phyloP scores from a whole-genome alignment of 73 alveolate genomes.

The Uronychia setigera region DNA sequence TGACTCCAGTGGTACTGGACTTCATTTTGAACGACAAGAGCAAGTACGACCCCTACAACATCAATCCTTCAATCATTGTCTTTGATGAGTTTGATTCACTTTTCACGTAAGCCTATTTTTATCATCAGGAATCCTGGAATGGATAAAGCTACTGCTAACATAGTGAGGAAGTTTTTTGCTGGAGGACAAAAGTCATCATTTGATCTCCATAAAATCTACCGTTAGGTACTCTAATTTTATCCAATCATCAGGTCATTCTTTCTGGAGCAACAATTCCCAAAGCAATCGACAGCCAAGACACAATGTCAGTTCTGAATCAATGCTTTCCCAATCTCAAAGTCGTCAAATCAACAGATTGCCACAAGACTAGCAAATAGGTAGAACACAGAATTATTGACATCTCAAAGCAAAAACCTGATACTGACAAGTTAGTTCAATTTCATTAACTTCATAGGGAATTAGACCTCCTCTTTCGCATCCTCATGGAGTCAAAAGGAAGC shows the following conservation, averaged over 20 bases:
- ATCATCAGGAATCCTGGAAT: slow-evolving; percentile 11
- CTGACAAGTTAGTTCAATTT: background rate
- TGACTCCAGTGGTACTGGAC: slow-evolving; percentile 55
- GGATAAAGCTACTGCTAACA: slow-evolving; percentile 11
- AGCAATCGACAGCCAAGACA: slow-evolving; percentile 30
- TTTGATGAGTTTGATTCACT: slow-evolving; percentile 59
- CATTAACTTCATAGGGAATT: background rate
- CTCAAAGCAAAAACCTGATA: background rate
- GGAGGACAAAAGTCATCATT: background rate
- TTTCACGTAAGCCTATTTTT: background rate
- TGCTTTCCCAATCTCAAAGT: slow-evolving; percentile 28
- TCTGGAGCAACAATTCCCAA: slow-evolving; percentile 60
- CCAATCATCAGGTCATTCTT: slow-evolving; percentile 32
- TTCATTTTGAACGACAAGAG: slow-evolving; percentile 37
- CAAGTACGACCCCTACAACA: slow-evolving; percentile 52
- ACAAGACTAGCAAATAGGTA: slow-evolving; percentile 3
- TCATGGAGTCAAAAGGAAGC: background rate
- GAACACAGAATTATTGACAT: slow-evolving; percentile 18
- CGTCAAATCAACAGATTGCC: slow-evolving; percentile 9
- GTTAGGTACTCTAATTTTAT: background rate
- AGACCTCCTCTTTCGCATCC: background rate
- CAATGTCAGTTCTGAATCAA: slow-evolving; percentile 16
- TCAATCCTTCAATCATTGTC: slow-evolving; percentile 59
- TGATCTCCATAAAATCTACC: background rate
- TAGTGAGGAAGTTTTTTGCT: slow-evolving; percentile 17